Evolutionary conservation across 1,284 basidiomycete species (phyloP).

Genomic region (Limonomyces culmigenus): DNA sequence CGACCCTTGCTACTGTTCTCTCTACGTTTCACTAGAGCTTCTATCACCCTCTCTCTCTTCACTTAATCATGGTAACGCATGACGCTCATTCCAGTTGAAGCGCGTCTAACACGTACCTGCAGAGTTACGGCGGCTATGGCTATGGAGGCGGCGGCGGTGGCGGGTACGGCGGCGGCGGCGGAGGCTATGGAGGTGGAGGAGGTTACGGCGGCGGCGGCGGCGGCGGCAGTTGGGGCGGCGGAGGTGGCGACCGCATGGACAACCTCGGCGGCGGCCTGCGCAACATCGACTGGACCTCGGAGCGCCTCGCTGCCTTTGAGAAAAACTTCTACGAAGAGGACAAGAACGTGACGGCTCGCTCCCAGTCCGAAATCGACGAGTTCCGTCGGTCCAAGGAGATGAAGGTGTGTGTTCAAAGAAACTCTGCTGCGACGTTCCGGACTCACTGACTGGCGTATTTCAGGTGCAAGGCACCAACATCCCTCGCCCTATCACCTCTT

Average conservation of each 20-base stretch:
- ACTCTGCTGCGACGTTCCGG: slow-evolving; percentile 3
- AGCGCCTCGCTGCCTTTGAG: slow-evolving; percentile 71
- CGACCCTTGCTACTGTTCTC: slow-evolving; percentile 2
- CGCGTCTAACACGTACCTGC: slow-evolving; percentile 5
- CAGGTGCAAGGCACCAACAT: slow-evolving; percentile 81
- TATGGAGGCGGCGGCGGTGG: slow-evolving; percentile 15
- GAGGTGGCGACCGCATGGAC: slow-evolving; percentile 64
- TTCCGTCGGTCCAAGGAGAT: slow-evolving; percentile 83
- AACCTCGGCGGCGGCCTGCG: slow-evolving; percentile 74
- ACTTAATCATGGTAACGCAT: slow-evolving; percentile 17
- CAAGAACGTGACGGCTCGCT: slow-evolving; percentile 63
- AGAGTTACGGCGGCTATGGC: slow-evolving; percentile 22
- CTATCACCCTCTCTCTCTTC: slow-evolving; percentile 5
- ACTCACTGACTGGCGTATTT: slow-evolving; percentile 1
- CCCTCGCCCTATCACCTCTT: slow-evolving; percentile 80
- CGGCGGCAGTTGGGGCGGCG: slow-evolving; percentile 35
- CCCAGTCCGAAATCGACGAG: slow-evolving; percentile 77
- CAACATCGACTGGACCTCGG: slow-evolving; percentile 70
- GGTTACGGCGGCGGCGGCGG: slow-evolving; percentile 32
- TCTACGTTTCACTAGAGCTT: no score
- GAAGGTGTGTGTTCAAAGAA: slow-evolving; percentile 32
- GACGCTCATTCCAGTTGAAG: slow-evolving; percentile 1
- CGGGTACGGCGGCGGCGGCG: slow-evolving; percentile 9
- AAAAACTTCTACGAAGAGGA: slow-evolving; percentile 98
- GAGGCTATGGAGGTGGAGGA: slow-evolving; percentile 17